Conservation (phyloP, 805 yeast genomes). For the Saccharomyces jurei region DNA sequence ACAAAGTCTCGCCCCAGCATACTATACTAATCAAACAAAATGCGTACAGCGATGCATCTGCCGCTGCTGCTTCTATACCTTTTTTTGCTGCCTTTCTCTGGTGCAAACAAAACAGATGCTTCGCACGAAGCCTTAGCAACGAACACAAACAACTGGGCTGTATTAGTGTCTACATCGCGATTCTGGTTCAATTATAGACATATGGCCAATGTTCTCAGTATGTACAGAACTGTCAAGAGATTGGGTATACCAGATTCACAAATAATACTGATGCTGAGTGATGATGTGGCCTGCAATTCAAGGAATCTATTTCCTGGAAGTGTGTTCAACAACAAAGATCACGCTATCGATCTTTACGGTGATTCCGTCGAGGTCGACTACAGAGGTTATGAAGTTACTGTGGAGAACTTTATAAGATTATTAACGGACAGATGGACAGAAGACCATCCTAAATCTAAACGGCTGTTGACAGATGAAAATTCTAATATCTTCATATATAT, state of each 20-base stretch:
- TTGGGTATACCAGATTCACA: slow-evolving; percentile 97
- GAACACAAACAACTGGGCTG: slow-evolving; percentile 72
- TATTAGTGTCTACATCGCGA: slow-evolving; percentile 87
- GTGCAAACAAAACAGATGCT: background rate
- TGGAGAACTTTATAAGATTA: slow-evolving; percentile 87
- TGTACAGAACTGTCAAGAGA: slow-evolving; percentile 92
- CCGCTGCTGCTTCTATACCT: background rate
- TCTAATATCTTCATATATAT: slow-evolving; percentile 88
- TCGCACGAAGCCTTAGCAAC: slow-evolving; percentile 1
- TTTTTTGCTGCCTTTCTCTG: background rate
- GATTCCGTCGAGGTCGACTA: slow-evolving; percentile 93
- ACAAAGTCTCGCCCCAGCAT: background rate
- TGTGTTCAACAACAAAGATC: slow-evolving; percentile 87
- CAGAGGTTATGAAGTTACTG: slow-evolving; percentile 96
- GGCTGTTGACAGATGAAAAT: slow-evolving; percentile 85
- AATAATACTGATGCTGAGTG: slow-evolving; percentile 90
- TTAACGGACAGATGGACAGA: slow-evolving; percentile 94
- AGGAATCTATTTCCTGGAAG: slow-evolving; percentile 94
- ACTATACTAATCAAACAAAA: background rate
- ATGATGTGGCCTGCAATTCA: slow-evolving; percentile 95
- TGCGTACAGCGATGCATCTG: background rate
- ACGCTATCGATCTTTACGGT: slow-evolving; percentile 88
- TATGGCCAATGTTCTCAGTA: slow-evolving; percentile 90
- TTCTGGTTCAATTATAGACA: slow-evolving; percentile 99
- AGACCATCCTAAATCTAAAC: slow-evolving; percentile 86